phyloP scores from a whole-genome alignment of 1,284 basidiomycete genomes.

The Sporisorium scitamineum region DNA sequence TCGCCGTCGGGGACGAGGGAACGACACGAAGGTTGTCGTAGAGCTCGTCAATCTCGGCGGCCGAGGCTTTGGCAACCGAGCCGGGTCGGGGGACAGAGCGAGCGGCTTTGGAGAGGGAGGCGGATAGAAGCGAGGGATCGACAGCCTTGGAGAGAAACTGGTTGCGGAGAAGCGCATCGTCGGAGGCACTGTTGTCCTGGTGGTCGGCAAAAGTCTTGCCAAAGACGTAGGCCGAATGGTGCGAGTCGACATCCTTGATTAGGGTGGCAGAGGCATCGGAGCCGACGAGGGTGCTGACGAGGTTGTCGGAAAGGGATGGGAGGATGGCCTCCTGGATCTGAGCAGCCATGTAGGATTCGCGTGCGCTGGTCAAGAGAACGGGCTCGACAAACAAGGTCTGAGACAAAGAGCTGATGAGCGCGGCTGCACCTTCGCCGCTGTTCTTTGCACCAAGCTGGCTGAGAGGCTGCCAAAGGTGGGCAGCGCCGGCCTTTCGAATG shows the following conservation, averaged over 20 bases:
- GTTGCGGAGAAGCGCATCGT: slow-evolving; percentile 16
- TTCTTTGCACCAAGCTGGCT: slow-evolving; percentile 19
- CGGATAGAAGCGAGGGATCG: slow-evolving; percentile 33
- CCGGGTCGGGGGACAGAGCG: slow-evolving; percentile 22
- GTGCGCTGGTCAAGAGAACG: slow-evolving; percentile 53
- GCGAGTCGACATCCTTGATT: slow-evolving; percentile 28
- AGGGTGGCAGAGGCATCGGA: slow-evolving; percentile 9
- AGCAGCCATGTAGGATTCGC: slow-evolving; percentile 29
- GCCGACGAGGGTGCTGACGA: slow-evolving; percentile 25
- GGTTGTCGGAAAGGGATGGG: slow-evolving; percentile 26
- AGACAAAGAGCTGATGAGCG: slow-evolving; percentile 19
- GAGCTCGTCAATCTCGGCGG: slow-evolving; percentile 34
- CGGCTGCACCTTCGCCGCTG: slow-evolving; percentile 19
- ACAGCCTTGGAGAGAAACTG: slow-evolving; percentile 36
- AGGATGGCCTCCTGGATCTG: slow-evolving; percentile 34
- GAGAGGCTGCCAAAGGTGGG: slow-evolving; percentile 42
- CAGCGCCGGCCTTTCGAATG: slow-evolving; percentile 44
- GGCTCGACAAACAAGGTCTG: slow-evolving; percentile 53
- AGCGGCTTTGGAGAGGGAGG: slow-evolving; percentile 17
- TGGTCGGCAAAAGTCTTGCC: slow-evolving; percentile 33
- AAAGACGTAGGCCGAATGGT: slow-evolving; percentile 46
- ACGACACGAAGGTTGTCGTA: slow-evolving; percentile 43
- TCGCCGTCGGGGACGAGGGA: slow-evolving; percentile 47
- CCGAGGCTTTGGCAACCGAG: slow-evolving; percentile 30
- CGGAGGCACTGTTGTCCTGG: slow-evolving; percentile 10